Evolutionary conservation across 768 basidiomycete species (phyloP), one percentile per base, ranked within the genome.

Genomic region (Tylopilus vinaceipallidus): DNA sequence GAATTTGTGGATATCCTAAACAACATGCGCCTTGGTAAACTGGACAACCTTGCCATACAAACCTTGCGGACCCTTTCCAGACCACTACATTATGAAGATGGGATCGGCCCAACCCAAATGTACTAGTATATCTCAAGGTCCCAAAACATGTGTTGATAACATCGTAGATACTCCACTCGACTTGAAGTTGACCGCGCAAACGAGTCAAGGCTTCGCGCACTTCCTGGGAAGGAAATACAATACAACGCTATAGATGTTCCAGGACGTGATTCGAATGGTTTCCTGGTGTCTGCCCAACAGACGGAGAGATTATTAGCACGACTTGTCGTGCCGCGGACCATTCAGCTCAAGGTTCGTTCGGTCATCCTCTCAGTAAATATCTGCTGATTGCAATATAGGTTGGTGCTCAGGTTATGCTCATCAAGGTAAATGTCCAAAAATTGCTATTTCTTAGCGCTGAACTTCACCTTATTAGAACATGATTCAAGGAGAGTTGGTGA

Each of bases 1-100:
- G 83, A 61, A 19, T 94, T 97, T 60, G 80, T 92, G 48, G 78
- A 90, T 57, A 90, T 95, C 81, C 73, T 97, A 36, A 95, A 95
- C 60, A 77, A 81, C 45, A 88, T 95, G 85, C 82, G 94, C 17
- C 84, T 86, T 58, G 94, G 94, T 2, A 68, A 67, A 35, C 64
- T 91, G 38, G 71, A 76, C 19, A 46, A 68, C 1, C 62, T 67
- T 6, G 69, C 77, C 34, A 65, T 73, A 4, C 55, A 58, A 10
- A 71, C 73, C 4, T 91, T 97, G 69, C 65, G 67, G 39, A 55
- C 55, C 1, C 75, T 95, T 19, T 73, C 77, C 3, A 77, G 91
- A 14, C 59, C 66, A 20, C 74, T 91, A 10, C 50, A 50, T 1
- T 92, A 91, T 59, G 62, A 71, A 2, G 91, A 94, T 56, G 83